Evolutionary conservation across 495 filamentous ascomycete genomes (phyloP).

Genomic region (Neurospora sp.): DNA sequence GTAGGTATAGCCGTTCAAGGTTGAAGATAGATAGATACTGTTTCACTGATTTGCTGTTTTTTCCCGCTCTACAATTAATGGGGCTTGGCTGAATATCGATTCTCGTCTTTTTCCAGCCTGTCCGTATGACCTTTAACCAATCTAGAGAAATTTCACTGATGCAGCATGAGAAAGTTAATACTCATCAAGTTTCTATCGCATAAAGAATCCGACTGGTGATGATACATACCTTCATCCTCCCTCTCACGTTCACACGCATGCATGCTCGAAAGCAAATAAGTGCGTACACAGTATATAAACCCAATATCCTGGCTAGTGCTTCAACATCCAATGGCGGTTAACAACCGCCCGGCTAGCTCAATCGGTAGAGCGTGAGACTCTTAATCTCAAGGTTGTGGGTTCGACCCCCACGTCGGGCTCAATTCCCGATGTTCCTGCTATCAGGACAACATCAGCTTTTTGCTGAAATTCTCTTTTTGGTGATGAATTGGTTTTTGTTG

Average conservation of each 20-base stretch:
- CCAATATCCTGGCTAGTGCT: neutral
- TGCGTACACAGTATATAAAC: neutral
- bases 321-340: neutral
- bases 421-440: neutral
- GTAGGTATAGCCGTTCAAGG: too few relatives aligned
- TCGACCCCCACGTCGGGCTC: neutral
- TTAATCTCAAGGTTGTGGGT: constrained; percentile 21
- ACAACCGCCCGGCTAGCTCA: constrained; percentile 44
- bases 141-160: too few relatives aligned
- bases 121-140: too few relatives aligned
- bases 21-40: too few relatives aligned
- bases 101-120: too few relatives aligned
- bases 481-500: neutral
- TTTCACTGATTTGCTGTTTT: too few relatives aligned
- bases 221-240: neutral
- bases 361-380: constrained; percentile 69
- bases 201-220: neutral
- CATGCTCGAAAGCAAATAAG: neutral
- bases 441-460: neutral
- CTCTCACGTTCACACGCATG: neutral
- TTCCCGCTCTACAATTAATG: too few relatives aligned
- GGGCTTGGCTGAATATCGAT: too few relatives aligned
- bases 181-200: too few relatives aligned
- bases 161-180: too few relatives aligned
- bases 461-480: neutral